Percentiles rank a stretch among this genome's conserved stretches.
phyloP scores from a whole-genome alignment of 495 filamentous ascomycete species.

The Neurospora tetraspora region DNA sequence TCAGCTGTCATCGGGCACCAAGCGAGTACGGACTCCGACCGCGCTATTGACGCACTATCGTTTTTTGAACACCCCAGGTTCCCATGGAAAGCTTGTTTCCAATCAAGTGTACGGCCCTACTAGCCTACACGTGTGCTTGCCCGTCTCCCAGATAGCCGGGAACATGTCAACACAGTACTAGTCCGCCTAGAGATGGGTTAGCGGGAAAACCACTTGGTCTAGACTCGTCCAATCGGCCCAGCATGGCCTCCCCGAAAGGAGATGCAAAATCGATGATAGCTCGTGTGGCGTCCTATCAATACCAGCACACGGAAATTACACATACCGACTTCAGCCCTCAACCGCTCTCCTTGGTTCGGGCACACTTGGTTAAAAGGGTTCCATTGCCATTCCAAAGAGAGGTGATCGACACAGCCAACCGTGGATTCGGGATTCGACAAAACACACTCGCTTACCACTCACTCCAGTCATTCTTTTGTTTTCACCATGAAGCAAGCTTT shows the following conservation, averaged over 20 bases:
- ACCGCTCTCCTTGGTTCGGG: background rate
- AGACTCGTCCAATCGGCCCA: background rate
- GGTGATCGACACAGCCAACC: background rate
- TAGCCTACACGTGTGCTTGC: background rate
- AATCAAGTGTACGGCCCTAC: background rate
- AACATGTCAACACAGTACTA: background rate
- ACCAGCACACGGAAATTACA: background rate
- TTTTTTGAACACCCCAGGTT: background rate
- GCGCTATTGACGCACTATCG: background rate
- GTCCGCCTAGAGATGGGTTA: background rate
- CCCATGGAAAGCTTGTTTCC: background rate
- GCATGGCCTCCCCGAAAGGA: background rate
- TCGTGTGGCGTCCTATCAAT: background rate
- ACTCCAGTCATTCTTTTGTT: slow-evolving; percentile 1
- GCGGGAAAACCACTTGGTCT: background rate
- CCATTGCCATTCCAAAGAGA: background rate
- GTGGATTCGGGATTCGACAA: background rate
- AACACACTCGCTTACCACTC: slow-evolving; percentile 1
- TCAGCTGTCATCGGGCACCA: background rate
- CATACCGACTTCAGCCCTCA: background rate
- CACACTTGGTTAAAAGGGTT: background rate
- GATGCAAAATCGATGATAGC: background rate
- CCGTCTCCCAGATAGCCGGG: background rate
- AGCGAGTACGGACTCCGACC: background rate
- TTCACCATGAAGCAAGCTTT: slow-evolving; percentile 6